Evolutionary conservation across 1,139 yeast species (phyloP).

Genomic region (Candida mesenterica): DNA sequence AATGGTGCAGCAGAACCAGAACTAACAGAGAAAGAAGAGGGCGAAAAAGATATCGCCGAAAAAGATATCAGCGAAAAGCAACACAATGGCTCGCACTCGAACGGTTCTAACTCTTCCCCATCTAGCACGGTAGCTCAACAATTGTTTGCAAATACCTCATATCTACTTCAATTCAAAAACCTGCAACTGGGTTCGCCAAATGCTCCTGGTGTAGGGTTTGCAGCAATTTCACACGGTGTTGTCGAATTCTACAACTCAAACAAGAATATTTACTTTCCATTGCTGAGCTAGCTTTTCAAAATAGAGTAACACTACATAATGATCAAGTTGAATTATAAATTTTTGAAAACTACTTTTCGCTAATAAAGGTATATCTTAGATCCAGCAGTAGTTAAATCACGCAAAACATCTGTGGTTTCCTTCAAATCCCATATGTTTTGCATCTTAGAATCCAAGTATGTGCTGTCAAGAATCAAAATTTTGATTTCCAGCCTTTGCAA

Average conservation of each 20-base stretch:
- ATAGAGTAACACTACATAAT: too few relatives aligned
- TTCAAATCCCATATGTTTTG: slow-evolving; percentile 63
- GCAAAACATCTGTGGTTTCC: slow-evolving; percentile 44
- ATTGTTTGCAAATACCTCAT: slow-evolving; percentile 25
- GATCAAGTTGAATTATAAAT: too few relatives aligned
- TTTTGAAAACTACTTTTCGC: too few relatives aligned
- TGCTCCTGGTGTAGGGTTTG: too few relatives aligned
- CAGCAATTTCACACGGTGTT: slow-evolving; percentile 25
- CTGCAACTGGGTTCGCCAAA: too few relatives aligned
- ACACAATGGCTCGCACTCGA: not conserved
- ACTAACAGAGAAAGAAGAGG: not conserved
- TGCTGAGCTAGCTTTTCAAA: slow-evolving; percentile 12
- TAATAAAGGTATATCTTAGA: slow-evolving; percentile 52
- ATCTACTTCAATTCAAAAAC: slow-evolving; percentile 27
- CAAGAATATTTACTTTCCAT: slow-evolving; percentile 34
- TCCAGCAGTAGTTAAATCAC: slow-evolving; percentile 39
- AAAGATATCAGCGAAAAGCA: not conserved
- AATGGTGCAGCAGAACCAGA: not conserved
- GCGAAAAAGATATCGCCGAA: not conserved
- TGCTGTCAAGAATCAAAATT: slow-evolving; percentile 60
- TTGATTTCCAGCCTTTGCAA: slow-evolving; percentile 48
- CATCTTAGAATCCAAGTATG: slow-evolving; percentile 61
- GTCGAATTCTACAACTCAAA: slow-evolving; percentile 32
- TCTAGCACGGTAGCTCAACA: slow-evolving; percentile 1
- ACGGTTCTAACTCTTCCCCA: too few relatives aligned